These are phyloP conservation scores for Cardiospermum halicacabum DNA, from an alignment of 345 rosid genomes.

Conservation along the genomic window DNA sequence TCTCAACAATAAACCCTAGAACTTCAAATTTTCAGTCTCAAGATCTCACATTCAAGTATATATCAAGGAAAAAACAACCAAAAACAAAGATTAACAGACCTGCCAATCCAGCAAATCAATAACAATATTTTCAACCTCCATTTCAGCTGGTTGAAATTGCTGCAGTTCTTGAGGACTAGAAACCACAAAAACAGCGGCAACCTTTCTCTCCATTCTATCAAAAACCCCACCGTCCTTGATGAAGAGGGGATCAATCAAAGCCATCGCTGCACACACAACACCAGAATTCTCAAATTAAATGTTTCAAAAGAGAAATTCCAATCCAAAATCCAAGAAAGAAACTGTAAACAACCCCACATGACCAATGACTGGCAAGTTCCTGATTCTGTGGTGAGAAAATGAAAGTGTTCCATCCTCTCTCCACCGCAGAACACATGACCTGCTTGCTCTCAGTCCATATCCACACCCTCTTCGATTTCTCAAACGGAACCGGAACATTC, in stretches of 20 bases:
- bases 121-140: slow-evolving; percentile 40
- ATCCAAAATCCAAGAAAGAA: slow-evolving; percentile 5
- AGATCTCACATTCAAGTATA: background rate
- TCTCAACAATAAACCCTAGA: background rate
- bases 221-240: slow-evolving; percentile 42
- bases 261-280: slow-evolving; percentile 49
- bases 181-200: slow-evolving; percentile 51
- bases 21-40: background rate
- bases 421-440: slow-evolving; percentile 78
- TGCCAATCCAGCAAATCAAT: slow-evolving; percentile 74
- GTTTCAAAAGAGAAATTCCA: background rate
- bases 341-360: slow-evolving; percentile 38
- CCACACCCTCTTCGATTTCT: slow-evolving; percentile 64
- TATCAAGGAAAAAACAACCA: background rate
- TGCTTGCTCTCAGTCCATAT: slow-evolving; percentile 70
- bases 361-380: slow-evolving; percentile 68
- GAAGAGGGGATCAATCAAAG: slow-evolving; percentile 57
- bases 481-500: slow-evolving; percentile 22
- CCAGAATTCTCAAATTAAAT: slow-evolving; percentile 9
- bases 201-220: slow-evolving; percentile 34
- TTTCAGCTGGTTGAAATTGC: slow-evolving; percentile 48
- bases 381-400: slow-evolving; percentile 39
- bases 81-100: slow-evolving; percentile 31
- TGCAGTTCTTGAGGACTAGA: slow-evolving; percentile 57
- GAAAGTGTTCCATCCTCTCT: slow-evolving; percentile 93